Percentiles rank a stretch among this genome's conserved stretches.
phyloP scores from a whole-genome alignment of 1,139 yeast species.

The Kodamaea alishanica region DNA sequence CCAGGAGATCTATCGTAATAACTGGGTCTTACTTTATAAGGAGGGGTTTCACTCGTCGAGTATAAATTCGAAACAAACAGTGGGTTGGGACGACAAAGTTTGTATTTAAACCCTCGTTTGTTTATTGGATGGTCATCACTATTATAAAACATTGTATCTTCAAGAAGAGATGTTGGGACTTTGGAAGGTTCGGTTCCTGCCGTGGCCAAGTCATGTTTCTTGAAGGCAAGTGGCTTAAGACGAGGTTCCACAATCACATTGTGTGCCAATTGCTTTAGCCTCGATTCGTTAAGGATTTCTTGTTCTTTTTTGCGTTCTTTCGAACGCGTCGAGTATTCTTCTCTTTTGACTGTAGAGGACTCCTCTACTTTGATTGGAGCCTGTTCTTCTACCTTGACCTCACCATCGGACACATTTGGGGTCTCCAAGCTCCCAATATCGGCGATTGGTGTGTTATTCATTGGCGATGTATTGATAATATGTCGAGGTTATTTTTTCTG shows the following conservation, averaged over 20 bases:
- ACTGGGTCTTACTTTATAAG: slow-evolving; percentile 59
- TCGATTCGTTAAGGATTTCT: slow-evolving; percentile 12
- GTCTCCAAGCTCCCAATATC: too few species aligned
- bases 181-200: slow-evolving; percentile 5
- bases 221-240: slow-evolving; percentile 44
- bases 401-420: too few species aligned
- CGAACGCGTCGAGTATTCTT: slow-evolving; percentile 6
- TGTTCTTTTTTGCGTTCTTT: slow-evolving; percentile 2
- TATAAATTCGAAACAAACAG: slow-evolving; percentile 57
- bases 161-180: slow-evolving; percentile 8
- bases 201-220: slow-evolving; percentile 27
- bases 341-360: neutral
- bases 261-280: slow-evolving; percentile 24
- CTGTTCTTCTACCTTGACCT: too few species aligned
- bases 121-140: slow-evolving; percentile 79
- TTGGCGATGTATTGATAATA: too few species aligned
- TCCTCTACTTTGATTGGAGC: neutral
- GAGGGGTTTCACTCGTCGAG: slow-evolving; percentile 72
- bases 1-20: slow-evolving; percentile 72
- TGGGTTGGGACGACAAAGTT: slow-evolving; percentile 74
- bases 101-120: slow-evolving; percentile 76
- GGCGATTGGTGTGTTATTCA: too few species aligned
- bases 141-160: slow-evolving; percentile 34
- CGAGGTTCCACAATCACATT: slow-evolving; percentile 42
- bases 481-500: too few species aligned